Evolutionary conservation across 1,284 basidiomycete species (phyloP), one percentile per base, ranked within the genome.

Genomic region (Cystobasidium slooffiae): DNA sequence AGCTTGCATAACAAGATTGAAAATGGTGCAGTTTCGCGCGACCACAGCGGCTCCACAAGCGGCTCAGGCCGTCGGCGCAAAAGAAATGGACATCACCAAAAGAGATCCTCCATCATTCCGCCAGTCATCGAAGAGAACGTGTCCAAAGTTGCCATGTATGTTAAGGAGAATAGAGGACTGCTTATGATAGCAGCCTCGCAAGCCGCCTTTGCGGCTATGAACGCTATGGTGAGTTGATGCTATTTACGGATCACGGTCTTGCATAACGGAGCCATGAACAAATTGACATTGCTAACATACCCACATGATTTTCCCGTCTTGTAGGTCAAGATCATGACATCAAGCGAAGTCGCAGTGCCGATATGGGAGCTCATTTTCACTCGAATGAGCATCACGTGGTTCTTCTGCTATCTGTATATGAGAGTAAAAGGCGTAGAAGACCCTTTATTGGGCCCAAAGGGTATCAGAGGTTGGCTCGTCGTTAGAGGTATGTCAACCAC

Each of bases 351-450:
- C 12, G 41, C 58, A 1, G 72, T 80, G 3, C 79, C 79, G 0
- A 76, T 78, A 0, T 80, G 78, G 77, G 75, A 80, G 46, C 59
- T 80, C 9, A 79, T 80, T 41, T 44, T 74, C 12, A 72, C 79
- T 3, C 77, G 79, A 20, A 80, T 80, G 79, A 8, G 22, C 12
- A 44, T 77, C 12, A 80, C 79, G 5, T 76, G 67, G 61, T 37
- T 70, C n/a, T 58, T 56, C 65, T 64, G 66, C 43, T 69, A 65
- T 51, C 41, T 55, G 6, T 58, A 55, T n/a, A 43, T 68, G 61
- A 18, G 59, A 43, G 66, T 49, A 1, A 55, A 53, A 14, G 58
- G 67, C 41, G 58, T 69, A 24, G 47, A 75, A n/a, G 37, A 47
- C 49, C 78, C 79, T 0, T 69, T 77, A 24, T 59, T 78, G 20